A percentile compares a stretch with the other conserved stretches of the same genome.
phyloP scores from a whole-genome alignment of 1,284 basidiomycete species.

The Wallemia hederae region DNA sequence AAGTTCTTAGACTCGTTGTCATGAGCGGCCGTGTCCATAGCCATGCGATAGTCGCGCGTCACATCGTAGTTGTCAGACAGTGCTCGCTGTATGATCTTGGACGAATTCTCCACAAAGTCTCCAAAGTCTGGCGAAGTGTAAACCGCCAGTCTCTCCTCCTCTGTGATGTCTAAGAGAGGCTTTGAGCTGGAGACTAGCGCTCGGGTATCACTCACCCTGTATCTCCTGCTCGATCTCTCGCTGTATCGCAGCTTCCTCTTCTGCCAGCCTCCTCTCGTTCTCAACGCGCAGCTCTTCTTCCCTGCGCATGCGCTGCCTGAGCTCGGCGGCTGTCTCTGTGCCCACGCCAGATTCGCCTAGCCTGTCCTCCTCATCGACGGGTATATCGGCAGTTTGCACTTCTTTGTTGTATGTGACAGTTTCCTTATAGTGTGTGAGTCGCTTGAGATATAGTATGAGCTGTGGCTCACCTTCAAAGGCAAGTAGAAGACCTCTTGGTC shows the following conservation, averaged over 20 bases:
- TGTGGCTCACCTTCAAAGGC: slow-evolving; percentile 37
- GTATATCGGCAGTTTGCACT: slow-evolving; percentile 37
- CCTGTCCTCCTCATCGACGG: slow-evolving; percentile 21
- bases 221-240: slow-evolving; percentile 55
- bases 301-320: slow-evolving; percentile 34
- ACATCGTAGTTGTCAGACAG: slow-evolving; percentile 90
- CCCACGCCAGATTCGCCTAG: slow-evolving; percentile 18
- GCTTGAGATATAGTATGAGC: background rate
- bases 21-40: slow-evolving; percentile 17
- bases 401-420: slow-evolving; percentile 81
- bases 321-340: slow-evolving; percentile 34
- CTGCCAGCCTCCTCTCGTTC: slow-evolving; percentile 46
- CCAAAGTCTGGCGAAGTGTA: slow-evolving; percentile 61
- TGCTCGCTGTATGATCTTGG: slow-evolving; percentile 83
- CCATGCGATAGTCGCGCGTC: slow-evolving; percentile 57
- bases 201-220: slow-evolving; percentile 23
- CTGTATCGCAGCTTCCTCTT: slow-evolving; percentile 45
- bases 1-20: slow-evolving; percentile 63
- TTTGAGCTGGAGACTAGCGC: slow-evolving; percentile 3
- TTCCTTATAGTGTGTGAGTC: slow-evolving; percentile 23
- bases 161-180: slow-evolving; percentile 33
- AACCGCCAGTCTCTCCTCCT: slow-evolving; percentile 52
- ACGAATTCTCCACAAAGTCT: slow-evolving; percentile 80
- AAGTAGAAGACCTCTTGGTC: slow-evolving; percentile 66
- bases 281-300: slow-evolving; percentile 29